Evolutionary conservation across 306 rosid genomes (phyloP), one percentile per base, ranked within the genome.

Genomic region (Castanopsis chinensis): DNA sequence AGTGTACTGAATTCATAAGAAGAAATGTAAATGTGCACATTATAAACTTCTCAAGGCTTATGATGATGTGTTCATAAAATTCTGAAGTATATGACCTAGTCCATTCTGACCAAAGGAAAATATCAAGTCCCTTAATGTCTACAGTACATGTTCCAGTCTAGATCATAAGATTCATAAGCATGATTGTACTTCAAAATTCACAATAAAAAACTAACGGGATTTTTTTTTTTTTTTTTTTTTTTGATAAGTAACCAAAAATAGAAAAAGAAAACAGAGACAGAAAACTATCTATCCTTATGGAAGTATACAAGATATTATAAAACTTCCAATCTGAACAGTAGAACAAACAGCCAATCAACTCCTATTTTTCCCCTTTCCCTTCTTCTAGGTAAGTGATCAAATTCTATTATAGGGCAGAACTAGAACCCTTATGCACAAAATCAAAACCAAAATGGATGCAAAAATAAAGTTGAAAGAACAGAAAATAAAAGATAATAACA

Each of bases 1-100:
- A 91, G 83, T 52, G 69, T 56, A 80, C 23, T 73, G 52, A 59
- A 79, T 69, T 87, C 81, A 86, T 70, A 77, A 54, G 77, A 76
- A 49, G 30, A 25, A 53, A 58, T 41, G 27, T 55, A 69, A 51
- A 63, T 53, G 65, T 61, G 63, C 51, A 35, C 68, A 14, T 59
- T 55, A 80, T 3, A 68, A 53, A 52, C 43, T 67, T 67, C 43
- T 67, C 51, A 33, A 68, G 52, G 5, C 52, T 17, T 17, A 17
- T 7, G 20, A 30, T 30, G 43, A 64, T 17, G 41, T 30, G 9
- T 6, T 64, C 41, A 64, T 64, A 19, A 64, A 64, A 35, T 63
- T 64, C 41, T 17, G 70, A 6, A 32, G 70, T 30, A 32, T 25
- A 61, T 64, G 43, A 28, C 13, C 45, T 17, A 64, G 23, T 32